Evolutionary conservation across 208 protist species (phyloP).

Genomic region (Tritrichomonas foetus): DNA sequence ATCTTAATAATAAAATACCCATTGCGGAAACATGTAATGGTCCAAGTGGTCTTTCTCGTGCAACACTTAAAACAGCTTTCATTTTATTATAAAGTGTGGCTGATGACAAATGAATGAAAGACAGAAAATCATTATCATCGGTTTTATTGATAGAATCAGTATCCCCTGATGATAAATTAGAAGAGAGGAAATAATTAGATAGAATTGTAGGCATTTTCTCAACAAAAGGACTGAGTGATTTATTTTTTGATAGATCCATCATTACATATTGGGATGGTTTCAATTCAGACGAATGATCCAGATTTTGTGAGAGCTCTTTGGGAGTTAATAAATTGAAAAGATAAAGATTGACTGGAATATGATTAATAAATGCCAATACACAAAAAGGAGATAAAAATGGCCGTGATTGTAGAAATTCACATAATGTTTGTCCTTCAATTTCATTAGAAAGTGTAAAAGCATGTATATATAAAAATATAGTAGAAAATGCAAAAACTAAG

Average conservation of each 20-base stretch:
- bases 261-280: background rate
- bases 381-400: slow-evolving; percentile 11
- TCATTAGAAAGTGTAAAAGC: background rate
- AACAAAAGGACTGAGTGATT: background rate
- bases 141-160: background rate
- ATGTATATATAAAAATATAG: background rate
- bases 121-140: background rate
- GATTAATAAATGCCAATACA: background rate
- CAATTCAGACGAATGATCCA: background rate
- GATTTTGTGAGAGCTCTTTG: background rate
- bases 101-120: background rate
- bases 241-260: background rate
- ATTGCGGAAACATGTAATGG: background rate
- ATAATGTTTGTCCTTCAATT: background rate
- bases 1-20: background rate
- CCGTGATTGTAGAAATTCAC: background rate
- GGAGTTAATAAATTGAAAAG: slow-evolving; percentile 17
- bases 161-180: too few relatives aligned
- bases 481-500: background rate
- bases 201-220: background rate
- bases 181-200: background rate
- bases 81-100: background rate
- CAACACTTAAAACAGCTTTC: background rate
- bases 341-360: background rate
- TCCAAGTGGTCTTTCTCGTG: background rate